These are phyloP conservation scores for Saccharomycopsis hybrid DNA, from an alignment of 1,139 yeast genomes.

Conservation along the genomic window DNA sequence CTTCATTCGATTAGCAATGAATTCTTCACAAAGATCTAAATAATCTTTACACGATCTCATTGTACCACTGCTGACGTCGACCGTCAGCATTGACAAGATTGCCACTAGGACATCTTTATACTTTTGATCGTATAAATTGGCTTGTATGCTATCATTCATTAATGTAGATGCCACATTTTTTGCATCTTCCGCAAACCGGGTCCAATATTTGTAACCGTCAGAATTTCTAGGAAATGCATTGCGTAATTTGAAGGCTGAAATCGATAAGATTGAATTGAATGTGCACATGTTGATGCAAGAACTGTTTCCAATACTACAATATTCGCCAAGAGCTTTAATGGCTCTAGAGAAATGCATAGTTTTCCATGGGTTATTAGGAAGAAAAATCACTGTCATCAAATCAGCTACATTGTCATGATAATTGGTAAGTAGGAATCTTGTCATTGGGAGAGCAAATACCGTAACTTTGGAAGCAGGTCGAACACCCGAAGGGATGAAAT, in stretches of 20 bases:
- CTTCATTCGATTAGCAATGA: constrained; percentile 62
- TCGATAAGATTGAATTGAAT: constrained; percentile 74
- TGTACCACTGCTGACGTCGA: constrained; percentile 87
- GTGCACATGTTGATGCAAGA: constrained; percentile 73
- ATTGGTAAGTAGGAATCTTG: constrained; percentile 64
- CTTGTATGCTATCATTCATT: constrained; percentile 26
- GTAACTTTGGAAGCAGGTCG: constrained; percentile 35
- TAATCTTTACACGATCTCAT: constrained; percentile 81
- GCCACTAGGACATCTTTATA: constrained; percentile 84
- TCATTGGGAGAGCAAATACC: constrained; percentile 52
- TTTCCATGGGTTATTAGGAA: constrained; percentile 83
- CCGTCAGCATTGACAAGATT: constrained; percentile 78
- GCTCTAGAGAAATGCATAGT: constrained; percentile 81
- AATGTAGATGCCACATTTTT: constrained; percentile 9
- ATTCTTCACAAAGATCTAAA: constrained; percentile 69
- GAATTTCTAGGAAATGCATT: constrained; percentile 54
- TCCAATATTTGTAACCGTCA: constrained; percentile 25
- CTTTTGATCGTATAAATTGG: constrained; percentile 38
- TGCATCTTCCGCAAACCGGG: constrained; percentile 9
- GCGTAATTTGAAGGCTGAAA: constrained; percentile 74
- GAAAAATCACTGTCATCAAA: constrained; percentile 79
- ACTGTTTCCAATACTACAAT: constrained; percentile 67
- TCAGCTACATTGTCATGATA: constrained; percentile 80
- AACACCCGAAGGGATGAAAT: constrained; percentile 31
- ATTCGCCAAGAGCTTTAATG: constrained; percentile 71